phyloP scores from a whole-genome alignment of 805 yeast genomes.

The Metschnikowia gruessii region DNA sequence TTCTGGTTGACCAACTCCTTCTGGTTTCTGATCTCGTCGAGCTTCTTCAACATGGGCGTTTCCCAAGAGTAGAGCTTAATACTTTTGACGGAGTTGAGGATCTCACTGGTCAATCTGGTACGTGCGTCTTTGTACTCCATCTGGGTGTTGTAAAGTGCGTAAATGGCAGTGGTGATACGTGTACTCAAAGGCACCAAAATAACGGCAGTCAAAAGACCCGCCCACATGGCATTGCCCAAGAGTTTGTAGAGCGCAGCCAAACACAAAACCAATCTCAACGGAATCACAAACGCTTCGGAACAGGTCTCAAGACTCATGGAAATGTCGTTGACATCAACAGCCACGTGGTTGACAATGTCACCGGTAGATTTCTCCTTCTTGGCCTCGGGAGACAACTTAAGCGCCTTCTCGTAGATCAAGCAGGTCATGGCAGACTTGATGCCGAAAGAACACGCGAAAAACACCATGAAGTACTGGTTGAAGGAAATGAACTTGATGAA shows the following conservation, averaged over 20 bases:
- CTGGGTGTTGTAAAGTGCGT: conserved; percentile 48
- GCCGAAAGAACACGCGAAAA: conserved; percentile 20
- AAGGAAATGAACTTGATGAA: conserved; percentile 20
- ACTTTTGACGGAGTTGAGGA: conserved; percentile 57
- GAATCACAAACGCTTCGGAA: conserved; percentile 46
- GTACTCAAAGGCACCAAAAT: conserved; percentile 60
- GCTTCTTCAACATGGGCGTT: conserved; percentile 53
- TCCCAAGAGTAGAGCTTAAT: conserved; percentile 73
- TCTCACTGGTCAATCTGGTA: conserved; percentile 56
- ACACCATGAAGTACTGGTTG: conserved; percentile 20
- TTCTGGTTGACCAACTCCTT: conserved; percentile 52
- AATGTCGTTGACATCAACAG: conserved; percentile 69
- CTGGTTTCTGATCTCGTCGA: conserved; percentile 54
- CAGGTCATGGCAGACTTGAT: conserved; percentile 52
- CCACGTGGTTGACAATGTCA: conserved; percentile 73
- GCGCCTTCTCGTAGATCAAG: conserved; percentile 68
- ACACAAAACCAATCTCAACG: conserved; percentile 53
- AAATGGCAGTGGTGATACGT: conserved; percentile 40
- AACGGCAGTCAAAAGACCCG: conserved; percentile 52
- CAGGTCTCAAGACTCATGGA: conserved; percentile 52
- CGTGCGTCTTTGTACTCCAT: conserved; percentile 64
- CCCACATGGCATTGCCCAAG: conserved; percentile 56
- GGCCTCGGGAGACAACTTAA: conserved; percentile 64
- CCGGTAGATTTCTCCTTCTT: conserved; percentile 63
- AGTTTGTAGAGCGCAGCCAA: conserved; percentile 52